phyloP scores from a whole-genome alignment of 2,329 filamentous ascomycete species.

The Byssoonygena ceratinophila region DNA sequence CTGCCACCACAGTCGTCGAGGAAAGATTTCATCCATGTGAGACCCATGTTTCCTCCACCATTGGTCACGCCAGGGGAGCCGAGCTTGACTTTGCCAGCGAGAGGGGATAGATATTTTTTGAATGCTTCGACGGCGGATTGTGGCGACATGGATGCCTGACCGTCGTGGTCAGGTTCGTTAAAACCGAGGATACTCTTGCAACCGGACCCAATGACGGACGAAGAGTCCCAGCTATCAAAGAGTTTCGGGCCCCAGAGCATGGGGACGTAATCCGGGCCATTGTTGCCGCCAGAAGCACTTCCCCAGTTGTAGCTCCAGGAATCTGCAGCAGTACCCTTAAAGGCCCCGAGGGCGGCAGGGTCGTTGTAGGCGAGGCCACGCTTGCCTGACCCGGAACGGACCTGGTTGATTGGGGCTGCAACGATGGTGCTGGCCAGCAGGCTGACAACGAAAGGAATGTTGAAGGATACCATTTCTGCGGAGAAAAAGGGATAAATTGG shows the following conservation, averaged over 20 bases:
- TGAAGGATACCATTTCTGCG: conserved; percentile 30
- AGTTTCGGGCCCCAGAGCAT: conserved; percentile 37
- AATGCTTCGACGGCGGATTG: conserved; percentile 30
- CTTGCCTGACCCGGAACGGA: conserved; percentile 19
- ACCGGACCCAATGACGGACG: conserved; percentile 27
- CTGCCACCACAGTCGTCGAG: conserved; percentile 28
- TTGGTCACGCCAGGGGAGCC: conserved; percentile 37
- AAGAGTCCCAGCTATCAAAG: conserved; percentile 30
- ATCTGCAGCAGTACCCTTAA: conserved; percentile 24
- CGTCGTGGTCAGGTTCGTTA: conserved; percentile 38
- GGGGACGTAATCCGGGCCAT: conserved; percentile 35
- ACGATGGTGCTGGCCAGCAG: conserved; percentile 29
- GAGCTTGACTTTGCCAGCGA: conserved; percentile 29
- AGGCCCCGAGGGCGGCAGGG: conserved; percentile 24
- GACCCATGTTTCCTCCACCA: conserved; percentile 26
- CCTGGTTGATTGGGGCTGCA: conserved; percentile 24
- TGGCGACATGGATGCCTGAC: conserved; percentile 33
- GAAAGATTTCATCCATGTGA: conserved; percentile 35
- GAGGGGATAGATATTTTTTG: conserved; percentile 31
- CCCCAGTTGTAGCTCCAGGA: conserved; percentile 42
- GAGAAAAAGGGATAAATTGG: background rate
- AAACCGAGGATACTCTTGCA: conserved; percentile 34
- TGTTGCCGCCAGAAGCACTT: conserved; percentile 13
- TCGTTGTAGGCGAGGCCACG: conserved; percentile 36
- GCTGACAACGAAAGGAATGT: conserved; percentile 25